A percentile compares a stretch with the other conserved stretches of the same genome.
phyloP scores from a whole-genome alignment of 768 basidiomycete genomes.

The Daedaleopsis sinensis region DNA sequence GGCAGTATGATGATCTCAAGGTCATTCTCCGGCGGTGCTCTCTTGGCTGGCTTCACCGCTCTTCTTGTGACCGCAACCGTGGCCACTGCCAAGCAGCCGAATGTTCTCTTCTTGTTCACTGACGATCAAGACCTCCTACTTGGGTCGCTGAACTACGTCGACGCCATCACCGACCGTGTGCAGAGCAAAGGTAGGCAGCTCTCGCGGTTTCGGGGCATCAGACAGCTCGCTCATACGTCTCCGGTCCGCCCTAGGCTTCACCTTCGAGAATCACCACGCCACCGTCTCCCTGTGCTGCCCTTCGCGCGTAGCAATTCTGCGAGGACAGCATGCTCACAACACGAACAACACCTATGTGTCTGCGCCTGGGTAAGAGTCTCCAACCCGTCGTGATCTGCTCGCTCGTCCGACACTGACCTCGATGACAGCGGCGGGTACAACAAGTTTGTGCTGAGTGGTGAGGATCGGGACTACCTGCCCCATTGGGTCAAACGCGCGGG shows the following conservation, averaged over 20 bases:
- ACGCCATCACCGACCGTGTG: not conserved
- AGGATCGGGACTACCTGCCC: not conserved
- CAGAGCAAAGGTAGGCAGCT: not conserved
- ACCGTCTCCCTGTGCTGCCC: not conserved
- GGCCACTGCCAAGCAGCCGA: not conserved
- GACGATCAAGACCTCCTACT: not conserved
- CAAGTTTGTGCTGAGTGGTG: not conserved
- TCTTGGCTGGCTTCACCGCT: no score
- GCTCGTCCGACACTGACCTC: not conserved
- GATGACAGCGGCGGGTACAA: not conserved
- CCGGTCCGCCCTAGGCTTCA: not conserved
- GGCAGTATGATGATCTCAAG: no score
- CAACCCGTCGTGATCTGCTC: not conserved
- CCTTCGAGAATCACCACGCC: not conserved
- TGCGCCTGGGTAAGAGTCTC: not conserved
- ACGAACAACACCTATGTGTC: not conserved
- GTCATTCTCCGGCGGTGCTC: no score
- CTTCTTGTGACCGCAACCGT: no score
- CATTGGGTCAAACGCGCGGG: not conserved
- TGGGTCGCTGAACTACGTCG: not conserved
- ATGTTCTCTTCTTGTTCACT: not conserved
- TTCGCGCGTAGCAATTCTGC: not conserved
- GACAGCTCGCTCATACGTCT: not conserved
- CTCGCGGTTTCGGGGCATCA: not conserved
- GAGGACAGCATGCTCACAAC: not conserved